These are phyloP conservation scores for Plasmodium gaboni DNA, from an alignment of 169 alveolate species.

Conservation along the genomic window DNA sequence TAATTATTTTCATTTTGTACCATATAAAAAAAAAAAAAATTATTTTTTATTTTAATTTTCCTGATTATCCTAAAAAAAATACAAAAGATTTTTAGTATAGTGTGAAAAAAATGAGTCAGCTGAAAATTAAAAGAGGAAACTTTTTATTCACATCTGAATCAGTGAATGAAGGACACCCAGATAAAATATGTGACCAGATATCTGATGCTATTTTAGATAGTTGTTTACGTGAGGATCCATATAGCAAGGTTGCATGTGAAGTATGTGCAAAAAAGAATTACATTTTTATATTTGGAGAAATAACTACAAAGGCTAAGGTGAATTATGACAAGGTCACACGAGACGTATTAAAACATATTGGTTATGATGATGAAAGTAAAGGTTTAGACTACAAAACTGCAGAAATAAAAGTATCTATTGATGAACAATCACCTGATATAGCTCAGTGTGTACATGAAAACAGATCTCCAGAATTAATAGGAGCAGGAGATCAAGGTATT, in stretches of 20 bases:
- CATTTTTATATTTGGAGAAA: constrained; percentile 98
- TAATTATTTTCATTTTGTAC: too few relatives aligned
- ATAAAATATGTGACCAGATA: constrained; percentile 99
- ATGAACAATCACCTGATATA: constrained; percentile 96
- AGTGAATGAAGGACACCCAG: constrained; percentile 99
- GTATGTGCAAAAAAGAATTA: constrained; percentile 95
- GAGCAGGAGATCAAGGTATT: constrained; percentile 98
- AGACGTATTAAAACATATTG: constrained; percentile 93
- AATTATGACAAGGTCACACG: constrained; percentile 96
- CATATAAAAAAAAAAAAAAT: too few relatives aligned
- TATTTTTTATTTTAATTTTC: too few relatives aligned
- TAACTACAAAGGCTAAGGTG: constrained; percentile 93
- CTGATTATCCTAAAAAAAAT: too few relatives aligned
- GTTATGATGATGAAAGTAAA: constrained; percentile 91
- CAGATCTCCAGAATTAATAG: constrained; percentile 87
- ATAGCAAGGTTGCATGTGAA: constrained; percentile 96
- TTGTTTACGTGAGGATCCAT: constrained; percentile 94
- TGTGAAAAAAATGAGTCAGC: constrained; percentile 21
- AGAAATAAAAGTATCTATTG: constrained; percentile 94
- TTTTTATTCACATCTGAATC: constrained; percentile 99
- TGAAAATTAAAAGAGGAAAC: constrained; percentile 80
- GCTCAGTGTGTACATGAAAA: constrained; percentile 97
- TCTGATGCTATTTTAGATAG: constrained; percentile 99
- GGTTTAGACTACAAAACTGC: constrained; percentile 96
- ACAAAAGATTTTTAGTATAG: too few relatives aligned